These are phyloP conservation scores for Rhododendron ovatum DNA, from an alignment of 148 eudicot species.

Conservation along the genomic window DNA sequence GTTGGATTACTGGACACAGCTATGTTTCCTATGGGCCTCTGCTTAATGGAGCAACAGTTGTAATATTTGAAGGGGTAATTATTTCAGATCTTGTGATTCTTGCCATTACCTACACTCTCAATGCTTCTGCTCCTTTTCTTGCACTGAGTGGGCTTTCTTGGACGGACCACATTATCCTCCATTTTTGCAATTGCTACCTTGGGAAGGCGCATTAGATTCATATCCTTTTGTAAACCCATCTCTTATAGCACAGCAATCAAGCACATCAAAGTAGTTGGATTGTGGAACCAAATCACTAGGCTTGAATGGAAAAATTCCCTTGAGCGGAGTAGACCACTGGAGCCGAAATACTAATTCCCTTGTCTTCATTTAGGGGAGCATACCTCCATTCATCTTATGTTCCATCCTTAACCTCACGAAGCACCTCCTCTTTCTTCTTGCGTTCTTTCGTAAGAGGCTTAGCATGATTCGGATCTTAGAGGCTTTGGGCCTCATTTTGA, in stretches of 20 bases:
- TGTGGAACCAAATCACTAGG: not conserved
- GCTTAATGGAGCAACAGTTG: conserved; percentile 87
- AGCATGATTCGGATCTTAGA: not conserved
- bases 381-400: not conserved
- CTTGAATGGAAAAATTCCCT: not conserved
- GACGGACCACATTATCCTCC: not conserved
- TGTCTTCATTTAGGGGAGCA: not conserved
- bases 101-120: not conserved
- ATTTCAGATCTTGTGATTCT: not conserved
- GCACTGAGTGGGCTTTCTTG: not conserved
- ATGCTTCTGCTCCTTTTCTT: not conserved
- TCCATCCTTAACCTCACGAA: not conserved
- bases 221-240: not conserved
- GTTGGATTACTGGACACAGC: conserved; percentile 99
- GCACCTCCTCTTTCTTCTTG: not conserved
- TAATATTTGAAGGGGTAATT: conserved; percentile 92
- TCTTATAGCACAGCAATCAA: not conserved
- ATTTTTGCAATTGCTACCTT: not conserved
- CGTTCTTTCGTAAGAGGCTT: not conserved
- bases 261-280: not conserved
- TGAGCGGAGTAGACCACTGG: not conserved
- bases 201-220: not conserved
- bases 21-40: conserved; percentile 97
- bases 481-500: not conserved
- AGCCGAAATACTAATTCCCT: not conserved